A percentile compares a stretch with the other conserved stretches of the same genome.
Conservation (phyloP, 2,329 filamentous ascomycete species). For the Periconia sp. region DNA sequence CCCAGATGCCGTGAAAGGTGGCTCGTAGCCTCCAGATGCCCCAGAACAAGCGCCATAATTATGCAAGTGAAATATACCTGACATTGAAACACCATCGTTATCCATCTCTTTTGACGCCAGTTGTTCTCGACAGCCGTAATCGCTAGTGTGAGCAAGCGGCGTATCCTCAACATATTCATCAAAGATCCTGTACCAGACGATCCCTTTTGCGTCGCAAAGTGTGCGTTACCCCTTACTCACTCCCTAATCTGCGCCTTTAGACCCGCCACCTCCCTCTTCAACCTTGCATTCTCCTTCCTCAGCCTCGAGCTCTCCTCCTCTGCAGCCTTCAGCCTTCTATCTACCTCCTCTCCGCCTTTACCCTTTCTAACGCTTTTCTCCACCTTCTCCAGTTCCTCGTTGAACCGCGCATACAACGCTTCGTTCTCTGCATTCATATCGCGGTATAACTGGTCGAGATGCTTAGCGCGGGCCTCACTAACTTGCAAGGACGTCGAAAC, state of each 20-base stretch:
- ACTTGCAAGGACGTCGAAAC: constrained; percentile 74
- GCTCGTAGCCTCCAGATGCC: constrained; percentile 7
- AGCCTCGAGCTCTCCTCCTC: constrained; percentile 78
- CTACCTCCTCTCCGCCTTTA: constrained; percentile 79
- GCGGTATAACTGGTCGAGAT: constrained; percentile 86
- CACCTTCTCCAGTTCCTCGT: constrained; percentile 85
- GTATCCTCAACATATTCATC: constrained; percentile 2
- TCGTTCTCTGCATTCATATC: constrained; percentile 91
- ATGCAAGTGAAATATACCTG: constrained; percentile 13
- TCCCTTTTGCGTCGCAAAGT: background rate
- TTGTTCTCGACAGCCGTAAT: background rate
- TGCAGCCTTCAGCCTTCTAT: constrained; percentile 72
- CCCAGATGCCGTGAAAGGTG: background rate
- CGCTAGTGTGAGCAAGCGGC: background rate
- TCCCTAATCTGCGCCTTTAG: constrained; percentile 58
- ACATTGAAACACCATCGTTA: constrained; percentile 1
- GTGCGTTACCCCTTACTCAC: constrained; percentile 28
- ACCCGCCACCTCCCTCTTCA: constrained; percentile 83
- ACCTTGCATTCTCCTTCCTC: constrained; percentile 83
- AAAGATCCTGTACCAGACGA: background rate
- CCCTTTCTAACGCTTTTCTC: constrained; percentile 72
- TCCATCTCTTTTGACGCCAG: background rate
- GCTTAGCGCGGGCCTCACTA: constrained; percentile 77
- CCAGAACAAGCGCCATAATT: constrained; percentile 18
- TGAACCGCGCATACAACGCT: constrained; percentile 88